Base-by-base conservation (phyloP, 2,329 filamentous ascomycete species). In the Botrytis fragariae region DNA sequence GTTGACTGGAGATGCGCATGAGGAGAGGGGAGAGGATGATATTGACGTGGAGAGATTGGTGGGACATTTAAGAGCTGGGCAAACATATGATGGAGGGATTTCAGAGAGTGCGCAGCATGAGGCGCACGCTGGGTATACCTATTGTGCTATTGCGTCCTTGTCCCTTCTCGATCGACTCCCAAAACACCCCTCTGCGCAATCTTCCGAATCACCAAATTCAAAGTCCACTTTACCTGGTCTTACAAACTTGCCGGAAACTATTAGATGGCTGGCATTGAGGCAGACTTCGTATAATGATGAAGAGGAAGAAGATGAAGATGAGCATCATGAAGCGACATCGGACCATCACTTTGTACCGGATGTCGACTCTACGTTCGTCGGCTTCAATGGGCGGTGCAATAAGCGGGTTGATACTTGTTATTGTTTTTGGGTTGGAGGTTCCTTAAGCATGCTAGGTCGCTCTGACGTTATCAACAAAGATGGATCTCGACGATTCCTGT, bases 351-450 rank as follows among this genome's bases (percentile, higher is more conserved):
- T 72, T 39, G 57, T 73, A 32, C 64, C 42, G 20, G 29, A 61
- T 37, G 32, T 77, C 69, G 64, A 78, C 71, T 57, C 80, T 79
- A 69, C 80, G 79, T 75, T 80, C 86, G 87, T 93, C 1, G 96
- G 95, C 16, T 94, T 97, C 83, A 97, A 97, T 79, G 96, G 96
- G 39, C 90, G 96, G 68, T 90, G 89, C 81, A 98, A 97, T 84
- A 99, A 99, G 82, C 87, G 91, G 65, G 92, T 93, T 16, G 96
- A 99, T 83, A 98, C 96, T 0, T 99, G 96, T 83, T 99, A 99
- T 82, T 92, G 90, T 35, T 99, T 95, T 86, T 99, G 96, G 96
- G 93, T 93, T 0, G 87, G 87, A 6, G 94, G 89, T 2, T 89
- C 94, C 69, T 81, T 88, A 69, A 81, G 82, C 85, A 88, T 92